A percentile compares a stretch with the other conserved stretches of the same genome.
Evolutionary conservation across 352 stramenopile species (phyloP).

Genomic region (Pythium biforme): DNA sequence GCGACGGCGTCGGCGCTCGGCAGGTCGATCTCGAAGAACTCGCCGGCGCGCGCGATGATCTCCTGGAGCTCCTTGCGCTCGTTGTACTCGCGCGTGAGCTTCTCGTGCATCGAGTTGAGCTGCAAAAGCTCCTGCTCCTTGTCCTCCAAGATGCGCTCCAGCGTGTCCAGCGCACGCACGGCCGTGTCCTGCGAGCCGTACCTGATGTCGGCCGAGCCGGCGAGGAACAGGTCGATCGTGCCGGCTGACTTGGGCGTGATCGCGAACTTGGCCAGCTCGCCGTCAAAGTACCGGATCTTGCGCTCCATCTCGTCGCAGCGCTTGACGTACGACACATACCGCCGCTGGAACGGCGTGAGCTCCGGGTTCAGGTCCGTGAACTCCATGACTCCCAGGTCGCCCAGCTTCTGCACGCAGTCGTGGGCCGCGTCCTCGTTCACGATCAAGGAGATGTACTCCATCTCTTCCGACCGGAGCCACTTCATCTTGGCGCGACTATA

Average conservation of each 20-base stretch:
- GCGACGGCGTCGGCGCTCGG: constrained; percentile 24
- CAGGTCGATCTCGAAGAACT: constrained; percentile 88
- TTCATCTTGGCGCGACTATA: constrained; percentile 57
- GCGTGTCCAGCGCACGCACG: constrained; percentile 88
- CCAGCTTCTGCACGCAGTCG: constrained; percentile 96
- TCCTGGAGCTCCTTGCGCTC: constrained; percentile 89
- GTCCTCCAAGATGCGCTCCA: constrained; percentile 95
- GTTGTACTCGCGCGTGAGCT: constrained; percentile 98
- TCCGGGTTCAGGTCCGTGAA: constrained; percentile 99
- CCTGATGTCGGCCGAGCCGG: constrained; percentile 66
- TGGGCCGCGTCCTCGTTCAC: constrained; percentile 98
- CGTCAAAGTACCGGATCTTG: constrained; percentile 96
- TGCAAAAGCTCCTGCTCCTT: constrained; percentile 96
- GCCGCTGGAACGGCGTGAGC: constrained; percentile 97
- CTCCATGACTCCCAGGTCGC: constrained; percentile 95
- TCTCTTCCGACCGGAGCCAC: constrained; percentile 98
- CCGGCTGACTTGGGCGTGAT: constrained; percentile 76
- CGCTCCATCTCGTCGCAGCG: constrained; percentile 99
- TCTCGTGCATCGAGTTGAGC: constrained; percentile 97
- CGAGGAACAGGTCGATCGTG: constrained; percentile 76
- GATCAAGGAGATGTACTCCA: constrained; percentile 99
- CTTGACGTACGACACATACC: constrained; percentile 98
- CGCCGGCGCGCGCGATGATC: constrained; percentile 71
- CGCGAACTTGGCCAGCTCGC: constrained; percentile 94
- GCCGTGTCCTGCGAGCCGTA: constrained; percentile 83